phyloP scores from a whole-genome alignment of 163 green algal genomes.

The Prototheca stagnorum region DNA sequence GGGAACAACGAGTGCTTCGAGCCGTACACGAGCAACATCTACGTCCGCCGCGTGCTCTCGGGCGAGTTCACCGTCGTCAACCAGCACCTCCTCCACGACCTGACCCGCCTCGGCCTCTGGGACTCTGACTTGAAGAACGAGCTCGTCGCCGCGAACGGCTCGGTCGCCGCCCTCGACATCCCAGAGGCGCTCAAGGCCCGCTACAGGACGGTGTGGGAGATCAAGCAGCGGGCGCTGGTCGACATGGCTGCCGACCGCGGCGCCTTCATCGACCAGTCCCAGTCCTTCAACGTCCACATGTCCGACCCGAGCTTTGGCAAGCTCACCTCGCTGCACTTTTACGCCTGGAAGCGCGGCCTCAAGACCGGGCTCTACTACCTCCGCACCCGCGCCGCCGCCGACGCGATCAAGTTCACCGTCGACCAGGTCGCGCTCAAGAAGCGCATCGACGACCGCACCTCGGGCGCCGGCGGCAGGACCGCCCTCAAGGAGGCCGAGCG shows the following conservation, averaged over 20 bases:
- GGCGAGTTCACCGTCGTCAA: constrained; percentile 99
- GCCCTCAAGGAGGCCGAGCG: constrained; percentile 8
- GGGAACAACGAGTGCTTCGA: constrained; percentile 99
- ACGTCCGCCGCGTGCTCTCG: constrained; percentile 86
- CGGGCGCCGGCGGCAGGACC: neutral
- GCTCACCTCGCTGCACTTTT: constrained; percentile 96
- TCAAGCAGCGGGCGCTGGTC: constrained; percentile 90
- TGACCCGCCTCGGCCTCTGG: constrained; percentile 84
- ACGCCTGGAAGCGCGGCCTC: constrained; percentile 83
- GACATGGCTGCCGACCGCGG: constrained; percentile 97
- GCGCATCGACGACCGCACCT: constrained; percentile 12
- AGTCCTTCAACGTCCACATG: constrained; percentile 99
- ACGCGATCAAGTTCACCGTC: constrained; percentile 99
- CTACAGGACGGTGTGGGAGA: constrained; percentile 99
- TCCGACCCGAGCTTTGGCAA: constrained; percentile 97
- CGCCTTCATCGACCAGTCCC: constrained; percentile 96
- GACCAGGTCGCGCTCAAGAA: constrained; percentile 50
- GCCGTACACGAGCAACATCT: constrained; percentile 98
- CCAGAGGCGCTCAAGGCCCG: constrained; percentile 77
- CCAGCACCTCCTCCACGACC: constrained; percentile 93
- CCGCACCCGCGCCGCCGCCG: constrained; percentile 78
- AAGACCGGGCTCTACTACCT: constrained; percentile 98
- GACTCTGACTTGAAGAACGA: constrained; percentile 86
- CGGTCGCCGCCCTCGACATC: constrained; percentile 71
- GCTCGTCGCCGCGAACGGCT: constrained; percentile 87